These are phyloP conservation scores for Sordaria brevicollis DNA, from an alignment of 495 filamentous ascomycete genomes.

Conservation along the genomic window DNA sequence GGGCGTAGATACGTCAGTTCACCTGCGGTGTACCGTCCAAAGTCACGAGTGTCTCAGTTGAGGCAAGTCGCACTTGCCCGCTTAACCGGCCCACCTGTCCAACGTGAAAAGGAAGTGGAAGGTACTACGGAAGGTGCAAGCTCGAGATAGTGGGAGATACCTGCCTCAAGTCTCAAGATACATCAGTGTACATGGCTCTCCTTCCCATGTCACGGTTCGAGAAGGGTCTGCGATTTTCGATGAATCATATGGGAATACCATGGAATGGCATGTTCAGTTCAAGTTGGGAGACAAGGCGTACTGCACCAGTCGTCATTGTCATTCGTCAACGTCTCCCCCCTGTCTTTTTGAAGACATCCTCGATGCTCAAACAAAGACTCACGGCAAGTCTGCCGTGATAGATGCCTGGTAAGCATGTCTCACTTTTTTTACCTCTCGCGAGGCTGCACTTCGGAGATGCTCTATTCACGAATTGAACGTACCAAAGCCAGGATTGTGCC, in stretches of 20 bases:
- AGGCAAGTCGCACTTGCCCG: not conserved
- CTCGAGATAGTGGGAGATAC: not conserved
- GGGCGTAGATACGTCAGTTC: not conserved
- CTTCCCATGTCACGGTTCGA: not conserved
- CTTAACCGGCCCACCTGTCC: not conserved
- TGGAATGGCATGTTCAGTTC: not conserved
- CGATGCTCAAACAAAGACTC: not conserved
- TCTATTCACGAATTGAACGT: not conserved
- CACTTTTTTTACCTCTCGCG: not conserved
- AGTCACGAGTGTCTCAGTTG: not conserved
- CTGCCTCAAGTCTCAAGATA: not conserved
- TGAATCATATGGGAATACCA: not conserved
- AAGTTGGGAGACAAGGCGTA: not conserved
- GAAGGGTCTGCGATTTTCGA: not conserved
- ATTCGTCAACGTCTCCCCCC: not conserved
- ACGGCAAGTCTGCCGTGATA: not conserved
- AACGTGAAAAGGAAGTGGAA: not conserved
- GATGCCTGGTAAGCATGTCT: not conserved
- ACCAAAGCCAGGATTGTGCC: not conserved
- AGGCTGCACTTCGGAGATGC: not conserved
- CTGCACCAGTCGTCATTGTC: not conserved
- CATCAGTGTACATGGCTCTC: not conserved
- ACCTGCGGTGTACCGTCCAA: not conserved
- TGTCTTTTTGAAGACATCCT: not conserved
- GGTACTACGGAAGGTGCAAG: not conserved